Conservation (phyloP, 1,284 basidiomycete species). For the Cutaneotrichosporon sp. region DNA sequence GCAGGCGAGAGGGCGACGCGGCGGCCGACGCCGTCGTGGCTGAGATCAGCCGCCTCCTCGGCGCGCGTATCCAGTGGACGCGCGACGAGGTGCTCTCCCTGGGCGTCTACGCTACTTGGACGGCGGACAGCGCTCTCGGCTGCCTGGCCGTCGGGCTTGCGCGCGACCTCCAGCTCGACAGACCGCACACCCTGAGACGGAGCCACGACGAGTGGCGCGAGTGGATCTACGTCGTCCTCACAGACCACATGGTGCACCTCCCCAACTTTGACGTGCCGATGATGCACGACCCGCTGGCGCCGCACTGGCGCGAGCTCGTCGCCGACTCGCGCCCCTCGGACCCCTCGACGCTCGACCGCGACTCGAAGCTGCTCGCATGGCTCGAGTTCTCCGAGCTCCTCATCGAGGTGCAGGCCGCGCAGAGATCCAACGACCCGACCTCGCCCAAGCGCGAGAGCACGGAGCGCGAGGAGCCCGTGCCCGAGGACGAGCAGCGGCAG, state of each 20-base stretch:
- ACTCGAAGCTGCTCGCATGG: slow-evolving; percentile 52
- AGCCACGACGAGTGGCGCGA: slow-evolving; percentile 50
- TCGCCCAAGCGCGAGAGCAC: neutral
- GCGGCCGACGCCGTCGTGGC: slow-evolving; percentile 27
- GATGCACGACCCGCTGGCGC: slow-evolving; percentile 35
- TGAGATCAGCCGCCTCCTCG: slow-evolving; percentile 38
- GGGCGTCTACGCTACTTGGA: slow-evolving; percentile 51
- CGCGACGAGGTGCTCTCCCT: slow-evolving; percentile 47
- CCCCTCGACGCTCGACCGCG: slow-evolving; percentile 45
- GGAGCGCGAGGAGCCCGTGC: neutral
- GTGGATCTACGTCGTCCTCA: slow-evolving; percentile 49
- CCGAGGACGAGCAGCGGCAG: slow-evolving; percentile 11
- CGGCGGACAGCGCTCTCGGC: slow-evolving; percentile 40
- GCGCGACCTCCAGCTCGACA: slow-evolving; percentile 35
- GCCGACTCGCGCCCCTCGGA: slow-evolving; percentile 28
- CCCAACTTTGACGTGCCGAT: slow-evolving; percentile 42
- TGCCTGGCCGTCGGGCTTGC: slow-evolving; percentile 44
- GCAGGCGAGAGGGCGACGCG: slow-evolving; percentile 31
- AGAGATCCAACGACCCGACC: slow-evolving; percentile 6
- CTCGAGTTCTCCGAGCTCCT: slow-evolving; percentile 50
- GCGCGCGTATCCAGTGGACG: slow-evolving; percentile 33
- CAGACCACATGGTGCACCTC: slow-evolving; percentile 46
- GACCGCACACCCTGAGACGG: slow-evolving; percentile 26
- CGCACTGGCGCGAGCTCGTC: slow-evolving; percentile 45
- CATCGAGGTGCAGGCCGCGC: slow-evolving; percentile 31